phyloP scores from a whole-genome alignment of 1,284 basidiomycete genomes.

The Malassezia sympodialis region DNA sequence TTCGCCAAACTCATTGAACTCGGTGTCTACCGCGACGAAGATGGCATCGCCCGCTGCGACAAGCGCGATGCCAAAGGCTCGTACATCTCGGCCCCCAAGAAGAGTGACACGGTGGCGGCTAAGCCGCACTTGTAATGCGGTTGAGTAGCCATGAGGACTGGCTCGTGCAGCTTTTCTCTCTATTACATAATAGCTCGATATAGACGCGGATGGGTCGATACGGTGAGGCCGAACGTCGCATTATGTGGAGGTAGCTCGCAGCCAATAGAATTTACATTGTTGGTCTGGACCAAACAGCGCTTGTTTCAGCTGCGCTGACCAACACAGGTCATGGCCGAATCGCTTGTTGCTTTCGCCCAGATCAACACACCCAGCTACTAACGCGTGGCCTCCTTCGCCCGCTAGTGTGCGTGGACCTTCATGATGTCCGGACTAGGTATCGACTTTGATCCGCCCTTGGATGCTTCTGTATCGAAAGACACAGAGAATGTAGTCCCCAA shows the following conservation, averaged over 20 bases:
- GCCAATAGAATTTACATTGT: background rate
- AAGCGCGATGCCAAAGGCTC: constrained; percentile 30
- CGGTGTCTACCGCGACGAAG: constrained; percentile 45
- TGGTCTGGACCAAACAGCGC: background rate
- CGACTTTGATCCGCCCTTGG: constrained; percentile 30
- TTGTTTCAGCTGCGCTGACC: background rate
- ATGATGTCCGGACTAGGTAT: constrained; percentile 40
- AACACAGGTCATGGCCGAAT: background rate
- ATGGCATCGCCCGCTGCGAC: constrained; percentile 39
- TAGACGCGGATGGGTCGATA: no score
- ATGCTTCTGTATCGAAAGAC: constrained; percentile 16
- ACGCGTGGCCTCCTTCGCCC: background rate
- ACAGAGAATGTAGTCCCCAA: constrained; percentile 5
- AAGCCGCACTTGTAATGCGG: constrained; percentile 9
- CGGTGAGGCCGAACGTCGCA: background rate
- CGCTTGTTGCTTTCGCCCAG: background rate
- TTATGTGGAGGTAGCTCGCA: background rate
- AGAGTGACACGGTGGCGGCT: constrained; percentile 21
- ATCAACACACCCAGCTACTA: background rate
- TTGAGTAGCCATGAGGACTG: background rate
- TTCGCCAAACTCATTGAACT: constrained; percentile 49
- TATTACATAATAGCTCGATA: background rate
- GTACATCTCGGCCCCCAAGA: constrained; percentile 44
- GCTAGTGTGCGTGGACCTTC: background rate
- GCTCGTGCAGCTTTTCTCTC: background rate